Conservation (phyloP, 2,329 filamentous ascomycete genomes). For the Penicillium freii region DNA sequence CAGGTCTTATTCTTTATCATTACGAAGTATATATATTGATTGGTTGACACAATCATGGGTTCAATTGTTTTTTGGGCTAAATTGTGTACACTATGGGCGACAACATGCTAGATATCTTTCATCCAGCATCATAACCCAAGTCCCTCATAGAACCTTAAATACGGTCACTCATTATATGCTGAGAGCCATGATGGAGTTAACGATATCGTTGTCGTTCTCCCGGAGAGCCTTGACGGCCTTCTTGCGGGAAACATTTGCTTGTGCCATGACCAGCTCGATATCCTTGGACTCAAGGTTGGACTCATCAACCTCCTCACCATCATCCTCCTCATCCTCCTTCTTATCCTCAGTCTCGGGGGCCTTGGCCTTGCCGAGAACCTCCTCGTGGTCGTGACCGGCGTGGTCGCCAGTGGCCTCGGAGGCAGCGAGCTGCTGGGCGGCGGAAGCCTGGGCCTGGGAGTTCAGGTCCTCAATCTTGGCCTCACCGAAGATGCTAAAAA, state of each 20-base stretch:
- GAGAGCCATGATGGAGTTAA: conserved; percentile 99
- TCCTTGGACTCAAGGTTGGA: conserved; percentile 96
- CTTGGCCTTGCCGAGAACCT: conserved; percentile 62
- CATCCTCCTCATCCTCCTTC: conserved; percentile 82
- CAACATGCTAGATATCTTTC: conserved; percentile 24
- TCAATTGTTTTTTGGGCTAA: conserved; percentile 34
- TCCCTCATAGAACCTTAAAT: conserved; percentile 24
- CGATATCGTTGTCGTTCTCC: conserved; percentile 99
- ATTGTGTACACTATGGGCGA: conserved; percentile 39
- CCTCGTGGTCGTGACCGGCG: conserved; percentile 57
- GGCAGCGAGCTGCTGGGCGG: conserved; percentile 89
- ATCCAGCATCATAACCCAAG: conserved; percentile 30
- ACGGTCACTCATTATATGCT: conserved; percentile 60
- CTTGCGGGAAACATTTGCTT: conserved; percentile 94
- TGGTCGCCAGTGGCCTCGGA: conserved; percentile 62
- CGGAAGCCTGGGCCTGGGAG: conserved; percentile 93
- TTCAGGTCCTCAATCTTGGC: conserved; percentile 99
- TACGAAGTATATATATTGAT: neutral
- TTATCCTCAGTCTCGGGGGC: conserved; percentile 58
- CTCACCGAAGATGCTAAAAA: conserved; percentile 89
- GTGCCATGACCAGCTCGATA: conserved; percentile 98
- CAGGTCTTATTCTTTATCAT: neutral
- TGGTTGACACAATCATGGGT: conserved; percentile 26
- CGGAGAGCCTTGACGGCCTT: conserved; percentile 95
- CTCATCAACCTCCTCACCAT: conserved; percentile 93